phyloP scores from a whole-genome alignment of 805 yeast species.

The Kodamaea jinghongensis region DNA sequence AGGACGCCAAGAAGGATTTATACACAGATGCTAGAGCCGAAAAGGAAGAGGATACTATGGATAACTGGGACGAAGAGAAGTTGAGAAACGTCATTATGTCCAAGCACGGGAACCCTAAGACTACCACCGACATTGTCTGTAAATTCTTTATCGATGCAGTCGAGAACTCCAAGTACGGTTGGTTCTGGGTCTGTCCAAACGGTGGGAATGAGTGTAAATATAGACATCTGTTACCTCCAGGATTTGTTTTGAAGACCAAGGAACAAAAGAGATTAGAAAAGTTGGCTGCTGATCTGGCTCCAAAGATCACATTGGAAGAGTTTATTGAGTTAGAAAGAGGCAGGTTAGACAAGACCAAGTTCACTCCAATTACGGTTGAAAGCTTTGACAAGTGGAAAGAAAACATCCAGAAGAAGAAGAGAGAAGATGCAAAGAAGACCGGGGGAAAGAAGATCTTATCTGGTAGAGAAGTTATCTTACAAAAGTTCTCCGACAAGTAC shows the following conservation, averaged over 20 bases:
- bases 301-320: slow-evolving; percentile 91
- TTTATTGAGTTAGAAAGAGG: slow-evolving; percentile 92
- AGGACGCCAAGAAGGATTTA: slow-evolving; percentile 84
- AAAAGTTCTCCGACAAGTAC: slow-evolving; percentile 56
- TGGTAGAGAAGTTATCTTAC: slow-evolving; percentile 68
- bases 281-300: slow-evolving; percentile 77
- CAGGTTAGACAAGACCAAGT: slow-evolving; percentile 65
- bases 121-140: slow-evolving; percentile 94
- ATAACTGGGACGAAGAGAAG: slow-evolving; percentile 95
- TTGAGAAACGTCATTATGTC: slow-evolving; percentile 80
- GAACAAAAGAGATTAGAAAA: slow-evolving; percentile 91
- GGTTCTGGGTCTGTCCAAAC: slow-evolving; percentile 98
- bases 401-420: slow-evolving; percentile 59
- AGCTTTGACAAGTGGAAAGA: slow-evolving; percentile 81
- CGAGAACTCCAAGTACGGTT: slow-evolving; percentile 95
- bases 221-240: slow-evolving; percentile 93
- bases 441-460: slow-evolving; percentile 49
- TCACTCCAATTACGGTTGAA: slow-evolving; percentile 85
- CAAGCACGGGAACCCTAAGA: slow-evolving; percentile 91
- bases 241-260: slow-evolving; percentile 93
- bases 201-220: slow-evolving; percentile 92
- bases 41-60: slow-evolving; percentile 86
- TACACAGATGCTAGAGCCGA: slow-evolving; percentile 82
- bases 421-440: slow-evolving; percentile 32
- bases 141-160: slow-evolving; percentile 94